Percentiles rank a stretch among this genome's conserved stretches.
phyloP scores from a whole-genome alignment of 1,284 basidiomycete species.

The Leccinum subspadiceum region DNA sequence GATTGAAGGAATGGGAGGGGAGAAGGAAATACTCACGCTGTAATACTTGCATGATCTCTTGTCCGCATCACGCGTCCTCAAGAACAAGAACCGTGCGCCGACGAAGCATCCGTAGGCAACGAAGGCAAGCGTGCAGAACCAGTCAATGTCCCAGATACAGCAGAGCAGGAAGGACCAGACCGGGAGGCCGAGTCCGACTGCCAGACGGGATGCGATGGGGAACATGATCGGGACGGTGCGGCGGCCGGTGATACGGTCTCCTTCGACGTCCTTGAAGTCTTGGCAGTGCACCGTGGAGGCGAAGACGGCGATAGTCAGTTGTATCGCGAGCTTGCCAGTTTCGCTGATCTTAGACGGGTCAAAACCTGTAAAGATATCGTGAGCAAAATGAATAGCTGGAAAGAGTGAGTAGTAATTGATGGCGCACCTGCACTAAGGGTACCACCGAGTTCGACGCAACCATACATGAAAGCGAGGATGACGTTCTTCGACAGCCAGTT shows the following conservation, averaged over 20 bases:
- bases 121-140: constrained; percentile 23
- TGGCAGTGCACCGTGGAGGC: constrained; percentile 41
- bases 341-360: constrained; percentile 17
- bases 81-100: constrained; percentile 28
- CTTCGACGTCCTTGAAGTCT: constrained; percentile 40
- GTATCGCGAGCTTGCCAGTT: constrained; percentile 27
- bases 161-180: constrained; percentile 26
- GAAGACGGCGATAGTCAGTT: constrained; percentile 29
- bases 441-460: constrained; percentile 38
- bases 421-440: constrained; percentile 38
- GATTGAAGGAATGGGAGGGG: neutral
- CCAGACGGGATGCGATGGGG: constrained; percentile 30
- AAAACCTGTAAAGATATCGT: constrained; percentile 10
- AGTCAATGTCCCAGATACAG: constrained; percentile 28
- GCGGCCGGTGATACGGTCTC: constrained; percentile 35
- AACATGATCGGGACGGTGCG: constrained; percentile 37
- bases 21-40: constrained; percentile 27
- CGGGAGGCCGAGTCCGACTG: constrained; percentile 24
- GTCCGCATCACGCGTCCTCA: constrained; percentile 26
- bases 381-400: neutral
- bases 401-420: neutral
- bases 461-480: constrained; percentile 39
- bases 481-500: constrained; percentile 39
- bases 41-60: constrained; percentile 34
- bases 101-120: constrained; percentile 29